Evolutionary conservation across 192 early-diverging fungal species (phyloP).

Genomic region (Neocallimastix lanati): DNA sequence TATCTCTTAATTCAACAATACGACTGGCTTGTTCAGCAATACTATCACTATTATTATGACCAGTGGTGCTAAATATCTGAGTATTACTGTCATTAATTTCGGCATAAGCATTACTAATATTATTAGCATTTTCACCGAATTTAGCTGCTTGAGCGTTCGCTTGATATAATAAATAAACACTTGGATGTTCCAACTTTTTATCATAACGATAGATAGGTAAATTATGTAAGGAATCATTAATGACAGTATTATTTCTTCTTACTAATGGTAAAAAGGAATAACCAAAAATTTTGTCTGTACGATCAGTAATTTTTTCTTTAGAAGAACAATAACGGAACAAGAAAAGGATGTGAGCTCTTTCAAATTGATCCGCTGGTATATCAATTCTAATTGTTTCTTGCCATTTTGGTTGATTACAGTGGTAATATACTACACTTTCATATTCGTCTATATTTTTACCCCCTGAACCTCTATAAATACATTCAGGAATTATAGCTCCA

Average conservation of each 20-base stretch:
- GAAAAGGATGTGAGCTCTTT: conserved; percentile 39
- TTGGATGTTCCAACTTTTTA: conserved; percentile 11
- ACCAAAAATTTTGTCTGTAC: conserved; percentile 25
- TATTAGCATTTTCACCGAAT: conserved; percentile 5
- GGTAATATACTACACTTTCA: conserved; percentile 41
- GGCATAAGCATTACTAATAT: conserved; percentile 8
- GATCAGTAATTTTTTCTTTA: conserved; percentile 1
- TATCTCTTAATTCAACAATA: conserved; percentile 14
- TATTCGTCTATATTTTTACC: conserved; percentile 12
- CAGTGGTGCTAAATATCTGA: not conserved
- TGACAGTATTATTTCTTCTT: conserved; percentile 21
- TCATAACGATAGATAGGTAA: conserved; percentile 46
- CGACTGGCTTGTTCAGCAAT: not conserved
- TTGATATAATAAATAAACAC: conserved; percentile 23
- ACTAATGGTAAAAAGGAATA: conserved; percentile 41
- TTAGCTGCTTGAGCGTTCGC: conserved; percentile 5
- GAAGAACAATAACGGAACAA: conserved; percentile 24
- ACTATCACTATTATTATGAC: not conserved
- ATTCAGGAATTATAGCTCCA: conserved; percentile 30
- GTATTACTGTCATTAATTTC: conserved; percentile 6
- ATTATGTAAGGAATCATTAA: conserved; percentile 36
- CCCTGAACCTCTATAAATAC: conserved; percentile 23
- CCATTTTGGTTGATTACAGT: conserved; percentile 38
- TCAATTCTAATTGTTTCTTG: conserved; percentile 42
- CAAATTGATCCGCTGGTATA: conserved; percentile 26